Conservation (phyloP, 2,329 filamentous ascomycete genomes). For the Volutella citrinella region DNA sequence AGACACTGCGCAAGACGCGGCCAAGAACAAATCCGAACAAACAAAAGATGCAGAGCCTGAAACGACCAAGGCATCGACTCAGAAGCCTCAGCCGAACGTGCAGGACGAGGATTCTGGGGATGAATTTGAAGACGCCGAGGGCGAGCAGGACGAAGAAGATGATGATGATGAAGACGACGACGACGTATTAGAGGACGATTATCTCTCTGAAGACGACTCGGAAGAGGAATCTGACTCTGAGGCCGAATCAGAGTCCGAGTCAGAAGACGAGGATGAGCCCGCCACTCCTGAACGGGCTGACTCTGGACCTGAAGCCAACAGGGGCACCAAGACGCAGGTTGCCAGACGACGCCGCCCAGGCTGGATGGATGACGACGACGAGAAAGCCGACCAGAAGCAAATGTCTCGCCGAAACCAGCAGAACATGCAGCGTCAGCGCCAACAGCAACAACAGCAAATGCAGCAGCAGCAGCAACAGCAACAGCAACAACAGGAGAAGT, state of each 20-base stretch:
- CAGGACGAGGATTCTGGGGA: slow-evolving; percentile 13
- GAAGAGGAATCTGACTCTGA: slow-evolving; percentile 16
- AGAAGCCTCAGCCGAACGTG: slow-evolving; percentile 1
- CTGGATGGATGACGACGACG: slow-evolving; percentile 23
- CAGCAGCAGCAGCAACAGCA: slow-evolving; percentile 13
- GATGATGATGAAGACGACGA: slow-evolving; percentile 12
- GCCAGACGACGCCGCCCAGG: slow-evolving; percentile 16
- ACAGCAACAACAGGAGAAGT: slow-evolving; percentile 6
- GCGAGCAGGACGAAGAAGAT: slow-evolving; percentile 16
- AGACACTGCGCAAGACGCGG: too few species aligned
- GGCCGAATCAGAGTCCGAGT: slow-evolving; percentile 15
- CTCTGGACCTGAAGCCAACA: slow-evolving; percentile 7
- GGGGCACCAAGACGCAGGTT: slow-evolving; percentile 4
- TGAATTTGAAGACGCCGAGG: slow-evolving; percentile 11
- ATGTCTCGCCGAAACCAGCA: slow-evolving; percentile 18
- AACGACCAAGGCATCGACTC: neutral
- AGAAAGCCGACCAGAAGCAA: slow-evolving; percentile 16
- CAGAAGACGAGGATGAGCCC: slow-evolving; percentile 24
- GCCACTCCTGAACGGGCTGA: slow-evolving; percentile 14
- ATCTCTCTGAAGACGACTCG: neutral
- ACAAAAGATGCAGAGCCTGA: slow-evolving; percentile 3
- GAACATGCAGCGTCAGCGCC: slow-evolving; percentile 15
- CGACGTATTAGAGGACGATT: slow-evolving; percentile 3
- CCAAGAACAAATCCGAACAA: slow-evolving; percentile 8
- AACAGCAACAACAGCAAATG: slow-evolving; percentile 16